Percentiles rank a stretch among this genome's conserved stretches.
Conservation (phyloP, 1,284 basidiomycete genomes). For the Fomitopsis betulina region DNA sequence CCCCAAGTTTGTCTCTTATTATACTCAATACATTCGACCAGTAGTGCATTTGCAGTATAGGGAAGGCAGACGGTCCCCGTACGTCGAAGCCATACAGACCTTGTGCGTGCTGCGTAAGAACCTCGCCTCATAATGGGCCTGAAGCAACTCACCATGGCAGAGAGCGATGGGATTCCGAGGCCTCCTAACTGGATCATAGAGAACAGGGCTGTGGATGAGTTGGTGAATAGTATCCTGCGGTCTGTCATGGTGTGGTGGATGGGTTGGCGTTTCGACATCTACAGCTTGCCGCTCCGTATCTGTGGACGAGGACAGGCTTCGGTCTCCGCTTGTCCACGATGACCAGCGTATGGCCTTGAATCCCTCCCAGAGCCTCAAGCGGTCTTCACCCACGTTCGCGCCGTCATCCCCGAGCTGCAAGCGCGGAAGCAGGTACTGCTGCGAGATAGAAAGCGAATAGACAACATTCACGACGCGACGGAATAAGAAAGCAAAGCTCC, state of each 20-base stretch:
- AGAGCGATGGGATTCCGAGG: slow-evolving; percentile 91
- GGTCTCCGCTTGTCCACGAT: slow-evolving; percentile 6
- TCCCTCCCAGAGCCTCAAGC: slow-evolving; percentile 9
- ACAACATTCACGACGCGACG: slow-evolving; percentile 63
- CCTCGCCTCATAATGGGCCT: neutral
- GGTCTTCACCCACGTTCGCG: slow-evolving; percentile 3
- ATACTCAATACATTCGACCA: slow-evolving; percentile 90
- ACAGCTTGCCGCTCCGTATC: neutral
- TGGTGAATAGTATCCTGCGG: slow-evolving; percentile 58
- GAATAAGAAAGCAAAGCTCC: slow-evolving; percentile 53
- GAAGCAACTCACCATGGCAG: slow-evolving; percentile 76
- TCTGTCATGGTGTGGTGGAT: neutral
- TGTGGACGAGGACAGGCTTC: neutral
- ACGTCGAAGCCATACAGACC: slow-evolving; percentile 96
- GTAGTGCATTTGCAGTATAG: slow-evolving; percentile 86
- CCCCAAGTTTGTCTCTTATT: slow-evolving; percentile 80
- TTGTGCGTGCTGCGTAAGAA: slow-evolving; percentile 28
- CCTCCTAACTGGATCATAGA: slow-evolving; percentile 71
- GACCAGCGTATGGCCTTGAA: slow-evolving; percentile 15
- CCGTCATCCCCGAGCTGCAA: neutral
- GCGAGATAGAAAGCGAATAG: slow-evolving; percentile 60
- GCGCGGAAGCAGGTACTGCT: slow-evolving; percentile 45
- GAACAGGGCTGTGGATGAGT: slow-evolving; percentile 66
- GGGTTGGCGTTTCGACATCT: neutral
- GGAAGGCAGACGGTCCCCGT: slow-evolving; percentile 71